phyloP scores from a whole-genome alignment of 176 grass and related monocot genomes.

The Hsuehochloa calcarea region DNA sequence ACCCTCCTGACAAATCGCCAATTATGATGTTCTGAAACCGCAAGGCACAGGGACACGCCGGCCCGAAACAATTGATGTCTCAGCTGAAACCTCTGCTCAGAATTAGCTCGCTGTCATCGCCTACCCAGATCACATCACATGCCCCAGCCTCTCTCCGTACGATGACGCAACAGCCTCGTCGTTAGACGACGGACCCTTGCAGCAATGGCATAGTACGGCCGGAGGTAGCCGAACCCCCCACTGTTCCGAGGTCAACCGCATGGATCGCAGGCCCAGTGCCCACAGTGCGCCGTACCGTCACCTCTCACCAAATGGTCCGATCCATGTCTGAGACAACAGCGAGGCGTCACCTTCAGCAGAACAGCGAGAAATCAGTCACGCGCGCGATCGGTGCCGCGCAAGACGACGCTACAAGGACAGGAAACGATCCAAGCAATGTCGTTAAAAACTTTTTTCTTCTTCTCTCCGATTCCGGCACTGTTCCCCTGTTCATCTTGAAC shows the following conservation, averaged over 20 bases:
- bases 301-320: slow-evolving; percentile 20
- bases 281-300: slow-evolving; percentile 24
- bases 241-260: slow-evolving; percentile 24
- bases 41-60: not conserved
- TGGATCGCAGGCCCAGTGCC: not conserved
- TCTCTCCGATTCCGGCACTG: not conserved
- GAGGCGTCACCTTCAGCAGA: slow-evolving; percentile 6
- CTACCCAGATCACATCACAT: not conserved
- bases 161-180: not conserved
- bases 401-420: not conserved
- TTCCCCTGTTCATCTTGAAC: not conserved
- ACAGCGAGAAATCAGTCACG: not conserved
- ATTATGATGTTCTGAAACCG: not conserved
- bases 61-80: slow-evolving; percentile 17
- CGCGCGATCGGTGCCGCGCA: not conserved
- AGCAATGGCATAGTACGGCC: not conserved
- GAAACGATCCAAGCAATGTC: not conserved
- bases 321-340: not conserved
- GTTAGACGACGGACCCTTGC: not conserved
- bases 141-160: slow-evolving; percentile 4
- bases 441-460: not conserved
- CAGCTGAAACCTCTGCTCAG: not conserved
- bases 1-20: not conserved
- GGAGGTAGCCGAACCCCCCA: not conserved
- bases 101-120: not conserved